A percentile compares a stretch with the other conserved stretches of the same genome.
These are phyloP conservation scores for Balamuthia mandrillaris DNA, from an alignment of 208 protist genomes.

Conservation along the genomic window DNA sequence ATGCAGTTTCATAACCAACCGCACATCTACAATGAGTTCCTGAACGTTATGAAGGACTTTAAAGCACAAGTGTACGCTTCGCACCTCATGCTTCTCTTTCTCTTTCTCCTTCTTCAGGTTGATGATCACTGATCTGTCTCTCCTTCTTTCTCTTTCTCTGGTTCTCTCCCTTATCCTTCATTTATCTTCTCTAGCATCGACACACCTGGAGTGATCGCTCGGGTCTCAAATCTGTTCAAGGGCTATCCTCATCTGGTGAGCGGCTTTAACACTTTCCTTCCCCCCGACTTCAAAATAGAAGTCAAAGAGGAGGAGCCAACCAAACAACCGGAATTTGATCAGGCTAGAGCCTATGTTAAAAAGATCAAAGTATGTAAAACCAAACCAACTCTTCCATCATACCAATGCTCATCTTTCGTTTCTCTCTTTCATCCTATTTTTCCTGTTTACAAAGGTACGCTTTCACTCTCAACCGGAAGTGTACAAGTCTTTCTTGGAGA, in stretches of 20 bases:
- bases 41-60: constrained; percentile 77
- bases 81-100: background rate
- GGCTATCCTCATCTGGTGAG: constrained; percentile 74
- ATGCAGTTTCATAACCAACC: constrained; percentile 55
- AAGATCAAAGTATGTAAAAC: constrained; percentile 66
- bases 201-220: constrained; percentile 78
- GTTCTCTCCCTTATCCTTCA: too few species aligned
- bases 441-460: constrained; percentile 29
- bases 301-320: constrained; percentile 25
- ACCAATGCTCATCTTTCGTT: too few species aligned
- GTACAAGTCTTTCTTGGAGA: constrained; percentile 80
- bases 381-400: too few species aligned
- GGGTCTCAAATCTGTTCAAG: constrained; percentile 77
- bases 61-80: constrained; percentile 64
- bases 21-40: constrained; percentile 71
- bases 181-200: constrained; percentile 62
- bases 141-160: too few species aligned
- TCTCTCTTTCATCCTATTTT: background rate
- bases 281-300: constrained; percentile 74
- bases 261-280: constrained; percentile 85
- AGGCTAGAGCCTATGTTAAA: constrained; percentile 74
- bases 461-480: constrained; percentile 64
- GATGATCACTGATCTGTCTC: background rate
- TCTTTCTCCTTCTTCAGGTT: background rate
- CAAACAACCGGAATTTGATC: constrained; percentile 69